Percentiles rank a stretch among this genome's conserved stretches.
These are phyloP conservation scores for Hypoxylon rickii DNA, from an alignment of 495 filamentous ascomycete species.

Conservation along the genomic window DNA sequence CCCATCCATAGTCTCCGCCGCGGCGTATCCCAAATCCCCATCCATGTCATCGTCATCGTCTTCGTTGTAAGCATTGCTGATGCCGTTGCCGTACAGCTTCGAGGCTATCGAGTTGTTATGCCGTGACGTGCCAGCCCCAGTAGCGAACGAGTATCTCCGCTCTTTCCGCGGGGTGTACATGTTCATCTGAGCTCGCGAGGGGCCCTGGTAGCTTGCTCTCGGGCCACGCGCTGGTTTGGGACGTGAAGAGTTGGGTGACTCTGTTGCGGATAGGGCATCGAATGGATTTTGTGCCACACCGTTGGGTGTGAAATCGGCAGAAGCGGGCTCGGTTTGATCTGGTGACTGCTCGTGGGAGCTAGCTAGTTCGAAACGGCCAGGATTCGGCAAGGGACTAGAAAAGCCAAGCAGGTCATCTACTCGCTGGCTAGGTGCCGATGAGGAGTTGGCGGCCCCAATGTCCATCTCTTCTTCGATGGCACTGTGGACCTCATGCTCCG, in stretches of 20 bases:
- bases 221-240: conserved; percentile 9
- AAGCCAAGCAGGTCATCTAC: conserved; percentile 73
- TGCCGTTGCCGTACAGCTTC: conserved; percentile 43
- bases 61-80: conserved; percentile 36
- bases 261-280: conserved; percentile 7
- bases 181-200: conserved; percentile 41
- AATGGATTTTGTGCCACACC: conserved; percentile 24
- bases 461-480: conserved; percentile 82
- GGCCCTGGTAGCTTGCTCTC: conserved; percentile 44
- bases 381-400: conserved; percentile 68
- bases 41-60: conserved; percentile 78
- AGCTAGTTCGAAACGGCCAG: conserved; percentile 83
- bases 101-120: conserved; percentile 50
- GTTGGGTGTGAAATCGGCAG: conserved; percentile 8
- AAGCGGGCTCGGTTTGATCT: conserved; percentile 19
- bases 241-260: conserved; percentile 4
- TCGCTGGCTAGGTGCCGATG: conserved; percentile 38
- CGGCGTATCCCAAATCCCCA: conserved; percentile 92
- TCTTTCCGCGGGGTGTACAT: conserved; percentile 49
- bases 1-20: conserved; percentile 89
- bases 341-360: conserved; percentile 47
- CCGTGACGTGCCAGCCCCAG: conserved; percentile 36
- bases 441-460: conserved; percentile 74
- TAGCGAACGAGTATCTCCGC: conserved; percentile 49
- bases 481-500: conserved; percentile 44